Conservation (phyloP, 2,329 filamentous ascomycete species). For the Aspergillus quadrilineatus region DNA sequence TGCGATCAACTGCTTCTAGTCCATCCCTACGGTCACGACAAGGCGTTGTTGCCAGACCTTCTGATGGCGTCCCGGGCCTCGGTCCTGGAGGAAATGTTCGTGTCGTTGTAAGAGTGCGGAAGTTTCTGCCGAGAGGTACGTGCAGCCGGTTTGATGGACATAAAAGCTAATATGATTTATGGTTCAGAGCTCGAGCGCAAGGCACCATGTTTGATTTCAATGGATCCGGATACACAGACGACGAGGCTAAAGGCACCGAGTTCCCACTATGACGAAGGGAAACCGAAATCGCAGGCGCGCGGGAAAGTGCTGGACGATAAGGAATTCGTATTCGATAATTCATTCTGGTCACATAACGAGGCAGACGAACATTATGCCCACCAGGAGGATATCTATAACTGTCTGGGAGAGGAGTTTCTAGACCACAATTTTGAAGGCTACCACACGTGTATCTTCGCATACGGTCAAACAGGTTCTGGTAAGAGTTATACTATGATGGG, state of each 20-base stretch:
- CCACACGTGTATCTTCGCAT: conserved; percentile 98
- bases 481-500: conserved; percentile 99
- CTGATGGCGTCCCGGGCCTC: conserved; percentile 48
- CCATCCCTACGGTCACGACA: conserved; percentile 74
- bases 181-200: conserved; percentile 72
- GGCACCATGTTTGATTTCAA: conserved; percentile 81
- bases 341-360: conserved; percentile 91
- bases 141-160: neutral
- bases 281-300: conserved; percentile 62
- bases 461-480: conserved; percentile 94
- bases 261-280: conserved; percentile 53
- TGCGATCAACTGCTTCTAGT: conserved; percentile 69
- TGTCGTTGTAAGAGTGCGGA: conserved; percentile 77
- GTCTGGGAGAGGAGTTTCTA: conserved; percentile 90
- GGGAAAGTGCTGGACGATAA: conserved; percentile 78
- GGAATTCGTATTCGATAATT: conserved; percentile 93
- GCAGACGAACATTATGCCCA: conserved; percentile 81
- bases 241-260: conserved; percentile 76
- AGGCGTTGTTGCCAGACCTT: conserved; percentile 55
- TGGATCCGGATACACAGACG: conserved; percentile 83
- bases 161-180: neutral
- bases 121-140: conserved; percentile 73
- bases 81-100: conserved; percentile 72
- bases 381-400: conserved; percentile 92
- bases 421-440: conserved; percentile 99